A percentile compares a stretch with the other conserved stretches of the same genome.
Evolutionary conservation across 495 filamentous ascomycete genomes (phyloP).

Genomic region (Penicillium chermesinum): DNA sequence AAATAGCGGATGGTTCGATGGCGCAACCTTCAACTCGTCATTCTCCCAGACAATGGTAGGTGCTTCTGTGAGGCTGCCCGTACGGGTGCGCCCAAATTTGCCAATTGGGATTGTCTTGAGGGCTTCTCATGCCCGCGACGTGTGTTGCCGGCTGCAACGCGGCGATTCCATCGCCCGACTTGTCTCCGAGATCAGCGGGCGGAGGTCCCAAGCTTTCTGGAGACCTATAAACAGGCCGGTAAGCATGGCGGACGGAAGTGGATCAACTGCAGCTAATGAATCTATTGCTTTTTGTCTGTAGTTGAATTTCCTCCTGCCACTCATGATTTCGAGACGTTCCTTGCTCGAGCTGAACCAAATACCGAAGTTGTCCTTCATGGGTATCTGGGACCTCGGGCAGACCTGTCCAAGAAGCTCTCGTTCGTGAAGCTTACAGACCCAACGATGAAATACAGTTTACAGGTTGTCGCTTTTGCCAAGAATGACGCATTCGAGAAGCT

Average conservation of each 20-base stretch:
- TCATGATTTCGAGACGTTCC: constrained; percentile 43
- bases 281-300: constrained; percentile 14
- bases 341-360: constrained; percentile 34
- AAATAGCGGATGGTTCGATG: constrained; percentile 2
- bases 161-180: constrained; percentile 24
- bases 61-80: too few species aligned
- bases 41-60: constrained; percentile 7
- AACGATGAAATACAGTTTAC: constrained; percentile 43
- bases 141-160: constrained; percentile 7
- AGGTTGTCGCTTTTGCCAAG: constrained; percentile 49
- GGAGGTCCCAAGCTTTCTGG: constrained; percentile 27
- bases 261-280: constrained; percentile 11
- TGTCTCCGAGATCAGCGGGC: constrained; percentile 22
- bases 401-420: constrained; percentile 59
- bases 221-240: constrained; percentile 49
- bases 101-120: constrained; percentile 36
- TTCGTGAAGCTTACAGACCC: constrained; percentile 60
- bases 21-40: background rate
- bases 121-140: constrained; percentile 10
- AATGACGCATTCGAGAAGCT: constrained; percentile 39
- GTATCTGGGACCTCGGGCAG: constrained; percentile 59
- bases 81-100: constrained; percentile 17
- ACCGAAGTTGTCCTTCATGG: constrained; percentile 61
- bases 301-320: constrained; percentile 52
- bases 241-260: constrained; percentile 10